Percentiles rank a stretch among this genome's conserved stretches.
Conservation (phyloP, 768 basidiomycete genomes). For the Russula abietina region DNA sequence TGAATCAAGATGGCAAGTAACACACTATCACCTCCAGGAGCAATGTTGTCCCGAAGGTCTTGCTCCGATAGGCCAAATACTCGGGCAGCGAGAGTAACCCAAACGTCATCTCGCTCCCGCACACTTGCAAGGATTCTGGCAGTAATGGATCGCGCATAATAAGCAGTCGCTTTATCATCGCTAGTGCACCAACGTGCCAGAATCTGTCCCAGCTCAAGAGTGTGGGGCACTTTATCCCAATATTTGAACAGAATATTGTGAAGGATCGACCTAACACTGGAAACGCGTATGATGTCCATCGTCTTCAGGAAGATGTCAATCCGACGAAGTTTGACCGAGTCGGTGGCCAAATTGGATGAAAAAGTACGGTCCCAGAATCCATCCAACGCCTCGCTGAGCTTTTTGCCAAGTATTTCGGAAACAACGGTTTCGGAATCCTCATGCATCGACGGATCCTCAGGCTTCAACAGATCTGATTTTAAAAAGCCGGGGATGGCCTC, state of each 20-base stretch:
- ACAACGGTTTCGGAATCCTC: too few species aligned
- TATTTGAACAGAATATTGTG: neutral
- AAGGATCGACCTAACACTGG: neutral
- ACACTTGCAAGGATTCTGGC: neutral
- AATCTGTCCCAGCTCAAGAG: neutral
- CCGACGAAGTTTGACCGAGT: neutral
- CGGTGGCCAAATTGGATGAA: neutral
- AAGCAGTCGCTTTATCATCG: fast-evolving
- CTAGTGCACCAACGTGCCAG: neutral
- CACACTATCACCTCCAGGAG: neutral
- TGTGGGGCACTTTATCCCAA: neutral
- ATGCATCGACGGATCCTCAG: too few species aligned
- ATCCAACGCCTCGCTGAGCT: neutral
- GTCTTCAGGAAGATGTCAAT: neutral
- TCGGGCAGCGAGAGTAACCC: neutral
- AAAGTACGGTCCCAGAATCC: neutral
- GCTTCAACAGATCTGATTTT: too few species aligned
- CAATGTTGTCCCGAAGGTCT: neutral
- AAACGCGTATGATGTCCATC: too few species aligned
- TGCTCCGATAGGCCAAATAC: neutral
- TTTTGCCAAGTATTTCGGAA: too few species aligned
- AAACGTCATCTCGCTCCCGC: neutral
- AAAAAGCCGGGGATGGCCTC: too few species aligned
- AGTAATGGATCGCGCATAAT: neutral
- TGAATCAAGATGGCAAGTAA: neutral